Evolutionary conservation across 495 filamentous ascomycete genomes (phyloP).

Genomic region (Annulohypoxylon maeteangense): DNA sequence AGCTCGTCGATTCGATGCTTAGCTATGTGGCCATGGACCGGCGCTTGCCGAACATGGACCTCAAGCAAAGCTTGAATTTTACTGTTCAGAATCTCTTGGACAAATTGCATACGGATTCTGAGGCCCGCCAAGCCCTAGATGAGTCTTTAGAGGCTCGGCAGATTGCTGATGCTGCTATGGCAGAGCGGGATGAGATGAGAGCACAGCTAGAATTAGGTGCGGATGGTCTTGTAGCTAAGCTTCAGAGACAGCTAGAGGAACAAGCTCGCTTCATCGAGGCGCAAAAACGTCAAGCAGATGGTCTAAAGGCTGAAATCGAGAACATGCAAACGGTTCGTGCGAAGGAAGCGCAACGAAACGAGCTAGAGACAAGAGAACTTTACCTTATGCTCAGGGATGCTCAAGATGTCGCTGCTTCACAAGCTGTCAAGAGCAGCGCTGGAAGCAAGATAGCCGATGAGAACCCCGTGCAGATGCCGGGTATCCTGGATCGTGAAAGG

Average conservation of each 20-base stretch:
- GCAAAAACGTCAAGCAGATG: conserved; percentile 84
- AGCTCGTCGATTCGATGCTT: conserved; percentile 96
- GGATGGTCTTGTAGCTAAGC: conserved; percentile 90
- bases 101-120: conserved; percentile 94
- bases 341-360: conserved; percentile 93
- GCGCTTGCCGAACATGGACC: conserved; percentile 92
- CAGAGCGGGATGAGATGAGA: conserved; percentile 95
- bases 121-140: conserved; percentile 89
- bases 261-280: conserved; percentile 90
- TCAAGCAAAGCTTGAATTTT: conserved; percentile 96
- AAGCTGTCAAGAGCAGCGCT: conserved; percentile 75
- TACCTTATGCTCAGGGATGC: conserved; percentile 99
- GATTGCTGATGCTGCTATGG: conserved; percentile 93
- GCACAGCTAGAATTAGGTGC: conserved; percentile 93
- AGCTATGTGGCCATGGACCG: conserved; percentile 99
- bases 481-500: conserved; percentile 90
- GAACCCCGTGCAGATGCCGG: conserved; percentile 83
- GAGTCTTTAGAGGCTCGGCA: conserved; percentile 89
- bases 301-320: conserved; percentile 86
- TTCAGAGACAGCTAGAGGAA: conserved; percentile 93
- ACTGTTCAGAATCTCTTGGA: conserved; percentile 95
- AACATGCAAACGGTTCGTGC: conserved; percentile 87
- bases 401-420: conserved; percentile 90
- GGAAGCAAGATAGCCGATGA: conserved; percentile 65
- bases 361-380: conserved; percentile 93